Evolutionary conservation across 805 yeast species (phyloP), one percentile per base, ranked within the genome.

Genomic region (Scheffersomyces stipitis): DNA sequence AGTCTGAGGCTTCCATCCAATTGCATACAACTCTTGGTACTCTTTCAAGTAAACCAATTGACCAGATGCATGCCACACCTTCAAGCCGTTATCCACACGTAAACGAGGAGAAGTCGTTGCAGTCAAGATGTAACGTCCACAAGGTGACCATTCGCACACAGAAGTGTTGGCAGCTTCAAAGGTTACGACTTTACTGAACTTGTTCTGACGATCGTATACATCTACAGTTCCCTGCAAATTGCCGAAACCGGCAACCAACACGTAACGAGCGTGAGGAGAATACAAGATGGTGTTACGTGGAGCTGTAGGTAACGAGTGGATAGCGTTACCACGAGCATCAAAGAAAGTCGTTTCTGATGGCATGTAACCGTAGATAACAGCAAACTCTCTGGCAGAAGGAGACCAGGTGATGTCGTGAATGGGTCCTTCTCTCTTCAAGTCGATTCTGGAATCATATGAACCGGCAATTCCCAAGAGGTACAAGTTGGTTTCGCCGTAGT

Each of bases 351-450:
- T 90, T 54, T 85, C 83, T 18, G 96, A 87, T 2, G 99, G 99
- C 98, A 93, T 93, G 67, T 79, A 90, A 22, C 99, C 99, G 58
- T 90, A 90, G 38, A 86, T 88, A 30, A 93, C 99, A 42, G 96
- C 98, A 70, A 93, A 95, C 67, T 93, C 98, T 50, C 96, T 78
- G 14, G 96, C 87, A 34, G 89, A 80, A 41, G 98, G 96, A 17
- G 96, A 85, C 99, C 99, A 93, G 15, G 93, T 82, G 44, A 91
- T 86, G 62, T 93, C 99, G 66, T 93, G 97, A 50, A 93, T 89
- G 30, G 99, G 98, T 22, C 98, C 98, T 56, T 89, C 96, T 52
- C 86, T 83, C 45, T 86, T 88, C 52, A 93, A 78, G 40, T 81
- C 76, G 52, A 93, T 90, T 55, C 96, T 76, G 37, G 89, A 85